Evolutionary conservation across 139 green algal species (phyloP).

Genomic region (Coelastrella sp.): DNA sequence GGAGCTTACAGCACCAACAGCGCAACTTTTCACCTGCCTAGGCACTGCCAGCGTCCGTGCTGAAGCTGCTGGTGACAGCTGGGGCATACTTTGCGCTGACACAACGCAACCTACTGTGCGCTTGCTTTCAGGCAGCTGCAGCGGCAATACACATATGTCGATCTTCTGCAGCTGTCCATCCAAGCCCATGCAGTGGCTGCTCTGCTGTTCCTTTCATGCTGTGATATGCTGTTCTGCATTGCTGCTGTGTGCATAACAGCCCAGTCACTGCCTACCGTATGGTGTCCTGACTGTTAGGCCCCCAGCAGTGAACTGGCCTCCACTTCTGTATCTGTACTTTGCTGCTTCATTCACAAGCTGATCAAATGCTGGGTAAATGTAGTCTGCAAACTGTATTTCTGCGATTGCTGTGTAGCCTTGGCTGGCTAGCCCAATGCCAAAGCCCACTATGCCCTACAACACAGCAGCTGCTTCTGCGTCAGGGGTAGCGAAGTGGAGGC

Average conservation of each 20-base stretch:
- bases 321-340: slow-evolving; percentile 93
- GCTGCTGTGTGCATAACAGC: not conserved
- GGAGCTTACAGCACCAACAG: no score
- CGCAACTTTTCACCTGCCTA: no score
- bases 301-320: slow-evolving; percentile 84
- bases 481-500: no score
- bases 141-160: no score
- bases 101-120: no score
- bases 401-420: slow-evolving; percentile 84
- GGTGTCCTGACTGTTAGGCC: slow-evolving; percentile 92
- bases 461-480: no score
- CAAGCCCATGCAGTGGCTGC: no score
- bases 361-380: slow-evolving; percentile 91
- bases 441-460: slow-evolving; percentile 88
- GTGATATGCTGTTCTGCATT: not conserved
- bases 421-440: slow-evolving; percentile 88
- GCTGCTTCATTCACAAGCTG: slow-evolving; percentile 95
- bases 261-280: slow-evolving; percentile 67
- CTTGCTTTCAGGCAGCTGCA: no score
- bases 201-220: not conserved
- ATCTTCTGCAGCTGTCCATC: no score
- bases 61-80: no score
- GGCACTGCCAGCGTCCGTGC: no score
- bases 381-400: slow-evolving; percentile 80
- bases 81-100: no score